These are phyloP conservation scores for Crithidia thermophila DNA, from an alignment of 208 protist species.

Conservation along the genomic window DNA sequence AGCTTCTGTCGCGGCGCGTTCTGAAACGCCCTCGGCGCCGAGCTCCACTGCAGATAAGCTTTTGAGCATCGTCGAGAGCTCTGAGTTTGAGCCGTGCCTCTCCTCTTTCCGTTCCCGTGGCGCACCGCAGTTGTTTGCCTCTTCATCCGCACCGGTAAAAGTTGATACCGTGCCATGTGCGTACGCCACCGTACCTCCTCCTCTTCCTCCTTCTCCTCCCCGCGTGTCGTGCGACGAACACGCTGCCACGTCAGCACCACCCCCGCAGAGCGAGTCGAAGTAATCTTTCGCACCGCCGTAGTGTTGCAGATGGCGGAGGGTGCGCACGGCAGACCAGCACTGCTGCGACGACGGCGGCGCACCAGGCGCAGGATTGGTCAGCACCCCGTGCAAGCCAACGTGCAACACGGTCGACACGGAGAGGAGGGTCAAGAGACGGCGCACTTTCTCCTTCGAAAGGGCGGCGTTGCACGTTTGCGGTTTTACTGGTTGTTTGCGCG, in stretches of 20 bases:
- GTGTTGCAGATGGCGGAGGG: constrained; percentile 6
- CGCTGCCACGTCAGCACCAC: constrained; percentile 5
- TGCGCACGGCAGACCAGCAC: constrained; percentile 10
- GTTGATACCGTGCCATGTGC: neutral
- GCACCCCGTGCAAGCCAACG: constrained; percentile 6
- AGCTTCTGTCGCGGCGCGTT: too few species aligned
- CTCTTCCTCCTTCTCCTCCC: neutral
- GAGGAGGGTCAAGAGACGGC: neutral
- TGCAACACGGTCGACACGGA: constrained; percentile 19
- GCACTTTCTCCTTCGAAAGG: neutral
- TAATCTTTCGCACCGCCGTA: constrained; percentile 20
- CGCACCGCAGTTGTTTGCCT: too few species aligned
- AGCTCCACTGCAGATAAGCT: too few species aligned
- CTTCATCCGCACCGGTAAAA: too few species aligned
- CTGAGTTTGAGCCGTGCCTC: too few species aligned
- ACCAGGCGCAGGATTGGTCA: neutral
- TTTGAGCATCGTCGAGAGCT: too few species aligned
- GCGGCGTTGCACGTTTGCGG: too few species aligned
- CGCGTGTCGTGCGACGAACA: too few species aligned
- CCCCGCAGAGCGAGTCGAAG: too few species aligned
- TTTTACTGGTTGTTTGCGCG: too few species aligned
- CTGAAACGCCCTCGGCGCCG: too few species aligned
- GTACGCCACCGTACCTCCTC: neutral
- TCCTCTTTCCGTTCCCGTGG: too few species aligned
- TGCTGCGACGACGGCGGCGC: neutral